Conservation (phyloP, 495 filamentous ascomycete species). For the Lentithecium fluviatile region DNA sequence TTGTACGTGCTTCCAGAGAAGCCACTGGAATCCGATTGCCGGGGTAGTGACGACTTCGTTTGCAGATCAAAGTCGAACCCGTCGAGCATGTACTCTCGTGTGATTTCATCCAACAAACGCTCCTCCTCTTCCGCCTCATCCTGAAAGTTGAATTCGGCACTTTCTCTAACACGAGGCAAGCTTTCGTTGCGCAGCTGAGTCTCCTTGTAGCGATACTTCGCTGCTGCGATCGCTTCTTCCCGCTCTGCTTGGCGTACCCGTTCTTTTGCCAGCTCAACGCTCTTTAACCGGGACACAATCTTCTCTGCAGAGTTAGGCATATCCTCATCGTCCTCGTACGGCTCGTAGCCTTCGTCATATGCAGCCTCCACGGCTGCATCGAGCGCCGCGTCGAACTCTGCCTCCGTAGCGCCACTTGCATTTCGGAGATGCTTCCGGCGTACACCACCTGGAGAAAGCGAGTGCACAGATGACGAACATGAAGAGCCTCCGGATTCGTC, state of each 20-base stretch:
- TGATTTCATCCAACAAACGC: constrained; percentile 89
- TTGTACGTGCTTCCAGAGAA: constrained; percentile 84
- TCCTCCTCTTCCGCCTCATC: constrained; percentile 91
- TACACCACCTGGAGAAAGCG: constrained; percentile 68
- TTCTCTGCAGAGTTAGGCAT: constrained; percentile 20
- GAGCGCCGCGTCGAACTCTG: constrained; percentile 91
- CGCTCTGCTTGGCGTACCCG: constrained; percentile 73
- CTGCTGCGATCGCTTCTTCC: constrained; percentile 61
- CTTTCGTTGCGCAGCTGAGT: constrained; percentile 44
- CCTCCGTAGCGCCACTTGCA: constrained; percentile 74
- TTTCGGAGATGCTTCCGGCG: constrained; percentile 64
- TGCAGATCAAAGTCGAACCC: constrained; percentile 78
- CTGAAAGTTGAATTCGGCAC: constrained; percentile 50
- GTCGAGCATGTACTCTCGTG: constrained; percentile 79
- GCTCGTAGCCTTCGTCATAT: constrained; percentile 89
- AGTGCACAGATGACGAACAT: constrained; percentile 72
- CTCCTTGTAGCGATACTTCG: constrained; percentile 53
- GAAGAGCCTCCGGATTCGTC: constrained; percentile 89
- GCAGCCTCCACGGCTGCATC: constrained; percentile 96
- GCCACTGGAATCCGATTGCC: constrained; percentile 85
- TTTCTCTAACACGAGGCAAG: constrained; percentile 42
- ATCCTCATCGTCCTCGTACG: constrained; percentile 53
- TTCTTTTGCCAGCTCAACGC: constrained; percentile 76
- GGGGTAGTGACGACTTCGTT: constrained; percentile 72
- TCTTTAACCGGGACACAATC: constrained; percentile 43